phyloP scores from a whole-genome alignment of 805 yeast species.

The Sugiyamaella mastotermitis region DNA sequence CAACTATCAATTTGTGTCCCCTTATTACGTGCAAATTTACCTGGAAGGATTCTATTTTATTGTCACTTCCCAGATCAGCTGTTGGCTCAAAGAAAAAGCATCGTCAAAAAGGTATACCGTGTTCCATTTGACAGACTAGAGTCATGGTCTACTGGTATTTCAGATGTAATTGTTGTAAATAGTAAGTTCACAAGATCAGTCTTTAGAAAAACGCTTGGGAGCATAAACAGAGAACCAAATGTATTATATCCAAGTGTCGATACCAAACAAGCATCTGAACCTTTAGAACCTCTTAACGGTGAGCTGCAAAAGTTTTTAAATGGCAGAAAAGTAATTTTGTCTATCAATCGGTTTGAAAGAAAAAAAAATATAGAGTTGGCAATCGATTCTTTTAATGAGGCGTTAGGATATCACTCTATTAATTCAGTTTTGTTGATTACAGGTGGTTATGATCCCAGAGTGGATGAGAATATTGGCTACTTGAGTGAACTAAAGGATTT shows the following conservation, averaged over 20 bases:
- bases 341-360: slow-evolving; percentile 84
- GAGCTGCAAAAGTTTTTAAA: slow-evolving; percentile 18
- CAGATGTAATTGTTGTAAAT: slow-evolving; percentile 83
- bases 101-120: slow-evolving; percentile 61
- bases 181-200: slow-evolving; percentile 73
- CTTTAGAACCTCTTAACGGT: slow-evolving; percentile 2
- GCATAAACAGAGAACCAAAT: slow-evolving; percentile 36
- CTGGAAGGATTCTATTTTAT: slow-evolving; percentile 65
- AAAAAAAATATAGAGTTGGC: slow-evolving; percentile 82
- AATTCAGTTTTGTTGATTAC: slow-evolving; percentile 53
- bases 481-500: slow-evolving; percentile 52
- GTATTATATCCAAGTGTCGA: slow-evolving; percentile 81
- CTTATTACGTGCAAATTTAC: slow-evolving; percentile 38
- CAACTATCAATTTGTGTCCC: slow-evolving; percentile 85
- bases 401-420: no score
- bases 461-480: slow-evolving; percentile 69
- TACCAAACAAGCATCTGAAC: slow-evolving; percentile 23
- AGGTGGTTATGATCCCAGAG: slow-evolving; percentile 85
- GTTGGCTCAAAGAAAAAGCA: slow-evolving; percentile 53
- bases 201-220: slow-evolving; percentile 57
- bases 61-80: slow-evolving; percentile 95
- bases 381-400: slow-evolving; percentile 58
- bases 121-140: slow-evolving; percentile 80
- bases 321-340: slow-evolving; percentile 44
- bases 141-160: slow-evolving; percentile 65